Evolutionary conservation across 2,329 filamentous ascomycete species (phyloP).

Genomic region (Ophiostoma ulmi): DNA sequence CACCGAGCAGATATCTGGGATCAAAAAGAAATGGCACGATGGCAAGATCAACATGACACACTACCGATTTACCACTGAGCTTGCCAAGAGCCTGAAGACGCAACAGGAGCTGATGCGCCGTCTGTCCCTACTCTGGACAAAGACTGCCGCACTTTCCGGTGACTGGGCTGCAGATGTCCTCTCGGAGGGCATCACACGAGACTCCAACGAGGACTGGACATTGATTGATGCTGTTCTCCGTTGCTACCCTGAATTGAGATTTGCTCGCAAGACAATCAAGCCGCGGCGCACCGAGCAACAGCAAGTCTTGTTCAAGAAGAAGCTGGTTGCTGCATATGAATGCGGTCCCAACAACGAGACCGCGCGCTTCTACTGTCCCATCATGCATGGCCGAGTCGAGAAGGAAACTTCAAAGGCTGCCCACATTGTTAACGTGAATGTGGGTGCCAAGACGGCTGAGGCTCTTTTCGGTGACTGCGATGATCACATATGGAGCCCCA

Average conservation of each 20-base stretch:
- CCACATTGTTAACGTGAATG: constrained; percentile 2
- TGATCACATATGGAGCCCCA: neutral
- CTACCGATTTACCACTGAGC: neutral
- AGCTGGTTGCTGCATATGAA: neutral
- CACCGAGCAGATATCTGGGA: neutral
- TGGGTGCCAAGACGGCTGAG: neutral
- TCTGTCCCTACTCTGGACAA: neutral
- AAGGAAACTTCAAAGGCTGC: neutral
- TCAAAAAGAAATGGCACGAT: neutral
- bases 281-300: neutral
- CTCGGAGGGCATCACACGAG: neutral
- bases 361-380: neutral
- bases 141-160: neutral
- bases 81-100: neutral
- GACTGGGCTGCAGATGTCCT: neutral
- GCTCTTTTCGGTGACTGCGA: constrained; percentile 1
- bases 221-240: neutral
- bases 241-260: neutral
- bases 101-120: constrained; percentile 1
- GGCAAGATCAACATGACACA: neutral
- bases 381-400: neutral
- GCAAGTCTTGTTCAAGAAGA: neutral
- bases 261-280: neutral
- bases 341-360: neutral
- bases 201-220: neutral